Base-by-base conservation (phyloP, 176 grass and related monocot genomes). In the Aegilops tauschii region DNA sequence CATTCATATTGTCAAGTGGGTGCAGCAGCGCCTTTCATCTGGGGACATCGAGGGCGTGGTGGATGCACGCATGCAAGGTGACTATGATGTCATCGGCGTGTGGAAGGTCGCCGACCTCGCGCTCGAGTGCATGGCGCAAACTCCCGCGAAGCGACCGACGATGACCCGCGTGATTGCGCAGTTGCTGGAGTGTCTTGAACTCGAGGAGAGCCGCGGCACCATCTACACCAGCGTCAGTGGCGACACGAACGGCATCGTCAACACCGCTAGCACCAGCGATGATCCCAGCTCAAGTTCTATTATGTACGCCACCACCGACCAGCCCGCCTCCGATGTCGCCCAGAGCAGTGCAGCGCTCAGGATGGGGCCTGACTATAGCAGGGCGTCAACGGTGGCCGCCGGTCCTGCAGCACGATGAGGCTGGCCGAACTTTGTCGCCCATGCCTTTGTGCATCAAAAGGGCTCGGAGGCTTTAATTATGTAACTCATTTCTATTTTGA, bases 71-170 rank as follows among this genome's bases (percentile, higher is more conserved):
- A 83, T 92, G 79, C 72, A 44, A 12, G 82, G 82, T 0, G 79
- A 82, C n/a, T 76, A 88, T 5, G 82, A 92, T 20, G 86, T 95
- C 23, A 92, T 92, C 14, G 52, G 54, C 0, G 73, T 88, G 25
- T 92, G 93, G 93, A 92, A 92, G 84, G 82, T 44, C 21, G 74
- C 87, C 4, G 90, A 95, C 58, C 20, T 92, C 1, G 88, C 93
- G 1, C 82, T 95, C 13, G 92, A 90, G 73, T 92, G 93, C 68
- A 92, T 88, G 3, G 42, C 82, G 4, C 78, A 80, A 3, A 5
- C 2, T 17, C 72, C 64, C 0, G 61, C 61, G 6, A 88, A 92
- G 25, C 69, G 93, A 13, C 93, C 90, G 5, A 84, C 77, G 3
- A 92, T 94, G 93, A 82, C 93, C 17, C 81, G 92, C 2, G 85